Evolutionary conservation across 2,329 filamentous ascomycete species (phyloP).

Genomic region (Neodidymelliopsis sp.): DNA sequence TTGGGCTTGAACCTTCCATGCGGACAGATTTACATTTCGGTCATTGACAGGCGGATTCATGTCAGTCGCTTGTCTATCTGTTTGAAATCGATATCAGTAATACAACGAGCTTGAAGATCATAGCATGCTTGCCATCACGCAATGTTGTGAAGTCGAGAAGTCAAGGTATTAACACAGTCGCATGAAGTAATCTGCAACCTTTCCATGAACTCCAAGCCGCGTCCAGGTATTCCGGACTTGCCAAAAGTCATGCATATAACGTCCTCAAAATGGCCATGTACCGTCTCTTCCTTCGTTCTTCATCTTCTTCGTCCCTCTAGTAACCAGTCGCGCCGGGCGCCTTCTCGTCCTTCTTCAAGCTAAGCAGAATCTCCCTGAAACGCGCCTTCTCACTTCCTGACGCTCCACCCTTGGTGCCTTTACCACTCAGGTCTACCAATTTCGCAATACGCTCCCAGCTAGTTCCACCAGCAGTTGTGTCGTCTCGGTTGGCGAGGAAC

Average conservation of each 20-base stretch:
- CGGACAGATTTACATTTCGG: no score
- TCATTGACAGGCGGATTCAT: no score
- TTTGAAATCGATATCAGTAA: no score
- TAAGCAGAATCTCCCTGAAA: slow-evolving; percentile 89
- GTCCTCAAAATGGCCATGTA: slow-evolving; percentile 19
- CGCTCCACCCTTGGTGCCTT: slow-evolving; percentile 85
- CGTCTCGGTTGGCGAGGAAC: slow-evolving; percentile 86
- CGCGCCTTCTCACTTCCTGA: slow-evolving; percentile 93
- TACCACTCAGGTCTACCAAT: slow-evolving; percentile 95
- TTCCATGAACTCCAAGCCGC: slow-evolving; percentile 33
- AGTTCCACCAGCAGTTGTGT: slow-evolving; percentile 92
- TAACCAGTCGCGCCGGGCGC: slow-evolving; percentile 66
- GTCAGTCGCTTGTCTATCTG: no score
- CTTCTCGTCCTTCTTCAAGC: slow-evolving; percentile 92
- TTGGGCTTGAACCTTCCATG: no score
- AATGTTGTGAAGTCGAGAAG: not conserved
- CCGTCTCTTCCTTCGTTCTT: slow-evolving; percentile 2
- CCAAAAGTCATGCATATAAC: slow-evolving; percentile 23
- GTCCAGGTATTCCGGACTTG: slow-evolving; percentile 19
- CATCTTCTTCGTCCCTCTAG: slow-evolving; percentile 16
- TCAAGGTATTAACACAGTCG: slow-evolving; percentile 33
- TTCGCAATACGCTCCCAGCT: slow-evolving; percentile 99
- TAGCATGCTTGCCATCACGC: no score
- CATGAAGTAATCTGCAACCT: slow-evolving; percentile 28
- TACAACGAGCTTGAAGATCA: no score